These are phyloP conservation scores for Jimgerdemannia flammicorona DNA, from an alignment of 192 early-diverging fungal genomes.

Conservation along the genomic window DNA sequence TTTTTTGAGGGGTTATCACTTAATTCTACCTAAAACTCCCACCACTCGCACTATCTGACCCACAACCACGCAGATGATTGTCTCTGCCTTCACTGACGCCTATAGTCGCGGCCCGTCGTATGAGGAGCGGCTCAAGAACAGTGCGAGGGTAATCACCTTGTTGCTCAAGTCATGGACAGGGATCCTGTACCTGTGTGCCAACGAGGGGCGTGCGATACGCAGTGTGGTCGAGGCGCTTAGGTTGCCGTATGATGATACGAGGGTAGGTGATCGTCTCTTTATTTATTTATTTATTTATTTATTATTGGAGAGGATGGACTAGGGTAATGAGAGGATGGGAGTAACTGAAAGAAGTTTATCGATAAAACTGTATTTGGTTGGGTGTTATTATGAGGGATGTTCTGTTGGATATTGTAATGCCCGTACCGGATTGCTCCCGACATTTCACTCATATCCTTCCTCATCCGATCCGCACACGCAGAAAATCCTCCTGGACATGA, in stretches of 20 bases:
- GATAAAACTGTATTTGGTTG: neutral
- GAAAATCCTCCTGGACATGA: constrained; percentile 80
- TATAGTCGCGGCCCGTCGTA: constrained; percentile 57
- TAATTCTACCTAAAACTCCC: neutral
- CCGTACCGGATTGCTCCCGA: neutral
- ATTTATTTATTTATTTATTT: neutral
- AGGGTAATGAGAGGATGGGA: neutral
- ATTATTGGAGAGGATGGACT: constrained; percentile 2
- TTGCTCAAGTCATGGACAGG: constrained; percentile 79
- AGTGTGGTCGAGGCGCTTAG: constrained; percentile 68
- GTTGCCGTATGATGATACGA: constrained; percentile 67
- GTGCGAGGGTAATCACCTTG: constrained; percentile 55
- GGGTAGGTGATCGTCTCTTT: constrained; percentile 32
- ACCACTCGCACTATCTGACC: neutral
- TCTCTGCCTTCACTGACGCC: constrained; percentile 77
- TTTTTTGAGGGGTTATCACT: neutral
- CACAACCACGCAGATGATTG: constrained; percentile 51
- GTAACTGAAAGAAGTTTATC: neutral
- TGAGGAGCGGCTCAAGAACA: constrained; percentile 63
- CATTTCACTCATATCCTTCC: neutral
- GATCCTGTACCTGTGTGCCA: constrained; percentile 69
- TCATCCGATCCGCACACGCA: constrained; percentile 17
- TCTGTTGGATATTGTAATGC: too few species aligned
- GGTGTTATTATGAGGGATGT: neutral
- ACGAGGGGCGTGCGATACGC: constrained; percentile 64